Base-by-base conservation (phyloP, 2,329 filamentous ascomycete species). In the Colletotrichum falcatum region DNA sequence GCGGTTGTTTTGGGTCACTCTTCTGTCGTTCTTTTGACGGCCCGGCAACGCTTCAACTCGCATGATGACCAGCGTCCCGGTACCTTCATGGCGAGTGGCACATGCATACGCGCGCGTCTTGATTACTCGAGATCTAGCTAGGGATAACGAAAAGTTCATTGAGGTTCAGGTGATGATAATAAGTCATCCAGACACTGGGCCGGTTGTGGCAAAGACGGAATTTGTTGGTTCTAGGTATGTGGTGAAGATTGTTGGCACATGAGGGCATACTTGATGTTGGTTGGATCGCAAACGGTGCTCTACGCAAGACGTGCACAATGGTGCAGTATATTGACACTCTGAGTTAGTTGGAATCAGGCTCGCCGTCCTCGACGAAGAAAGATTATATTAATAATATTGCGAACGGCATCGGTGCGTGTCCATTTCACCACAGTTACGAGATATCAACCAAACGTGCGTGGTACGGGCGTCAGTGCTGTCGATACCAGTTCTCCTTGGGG, bases 401-500 rank as follows among this genome's bases (percentile, higher is more conserved):
- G 16, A 23, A 46, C 18, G 20, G 12, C 33, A 39, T 30, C 23
- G 2, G 3, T 44, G 5, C 7, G 12, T n/a, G 26, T 3, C 7
- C 2, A 18, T 16, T 2, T 44, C 23, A 30, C 37, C 26, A 30
- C n/a, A 20, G 5, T 5, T 23, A 16, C 11, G n/a, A 39, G n/a
- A 51, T 7, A 12, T 67, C 26, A 67, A 12, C 35, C 65, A 3
- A 9, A 69, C n/a, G n/a, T n/a, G 48, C 6, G 68, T 71, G 9
- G 65, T 71, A 46, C 59, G 58, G 23, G 59, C 42, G 23, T 71
- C 65, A 35, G 61, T 37, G 30, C 84, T n/a, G n/a, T n/a, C n/a
- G 82, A 75, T 88, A 87, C 86, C 85, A 87, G 71, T 82, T 79
- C 56, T 78, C 80, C 14, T 75, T 74, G 8, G 84, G 77, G 73